Base-by-base conservation (phyloP, 83 land plant genomes). In the Picea mariana region DNA sequence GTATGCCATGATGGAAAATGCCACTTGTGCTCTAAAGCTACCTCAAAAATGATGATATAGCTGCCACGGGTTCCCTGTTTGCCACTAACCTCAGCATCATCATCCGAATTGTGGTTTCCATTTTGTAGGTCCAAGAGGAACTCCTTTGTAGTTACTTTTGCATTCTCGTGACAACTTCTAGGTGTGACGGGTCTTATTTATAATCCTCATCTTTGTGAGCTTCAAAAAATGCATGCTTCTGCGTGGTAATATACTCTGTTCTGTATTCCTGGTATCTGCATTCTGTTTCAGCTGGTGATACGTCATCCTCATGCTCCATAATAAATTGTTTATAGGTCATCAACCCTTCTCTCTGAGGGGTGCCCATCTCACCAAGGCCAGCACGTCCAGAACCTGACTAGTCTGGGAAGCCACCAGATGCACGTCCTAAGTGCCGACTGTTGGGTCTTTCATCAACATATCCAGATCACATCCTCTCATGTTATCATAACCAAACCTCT, bases 321-420 rank as follows among this genome's bases (percentile, higher is more conserved):
- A 98, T 96, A 69, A 98, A 98, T 85, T 96, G 99, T 83, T 98
- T 98, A 83, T 98, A 98, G 18, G 99, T 85, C 99, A 96, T 94
- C 86, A 98, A 88, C 11, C 99, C 99, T 82, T 96, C 99, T 86
- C n/a, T n/a, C n/a, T n/a, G n/a, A n/a, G n/a, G n/a, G n/a, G n/a
- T n/a, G n/a, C n/a, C n/a, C n/a, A n/a, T n/a, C n/a, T n/a, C n/a
- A n/a, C n/a, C n/a, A n/a, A n/a, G n/a, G n/a, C n/a, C n/a, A n/a
- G n/a, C n/a, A n/a, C n/a, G n/a, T n/a, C n/a, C n/a, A n/a, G n/a
- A n/a, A n/a, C n/a, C n/a, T n/a, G n/a, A n/a, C n/a, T n/a, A n/a
- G n/a, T n/a, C n/a, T n/a, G n/a, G n/a, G n/a, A n/a, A n/a, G n/a
- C n/a, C n/a, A n/a, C n/a, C n/a, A n/a, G n/a, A n/a, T n/a, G n/a